Evolutionary conservation across 2,329 filamentous ascomycete species (phyloP).

Genomic region (Exophiala xenobiotica): DNA sequence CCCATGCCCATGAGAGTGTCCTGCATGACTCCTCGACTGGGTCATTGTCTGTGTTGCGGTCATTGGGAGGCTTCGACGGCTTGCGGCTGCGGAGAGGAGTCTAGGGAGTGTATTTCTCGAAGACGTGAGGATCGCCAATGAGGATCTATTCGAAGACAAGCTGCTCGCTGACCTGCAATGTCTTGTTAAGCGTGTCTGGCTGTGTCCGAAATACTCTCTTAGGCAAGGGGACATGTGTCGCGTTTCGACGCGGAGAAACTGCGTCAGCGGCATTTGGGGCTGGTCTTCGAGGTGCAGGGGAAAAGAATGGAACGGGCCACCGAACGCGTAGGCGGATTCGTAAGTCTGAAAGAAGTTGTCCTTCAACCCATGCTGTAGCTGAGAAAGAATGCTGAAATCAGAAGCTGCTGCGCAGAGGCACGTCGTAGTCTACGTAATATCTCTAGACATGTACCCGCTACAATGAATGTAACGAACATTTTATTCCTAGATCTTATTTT

Average conservation of each 20-base stretch:
- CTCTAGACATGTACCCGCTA: background rate
- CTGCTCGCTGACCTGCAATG: slow-evolving; percentile 13
- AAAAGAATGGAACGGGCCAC: slow-evolving; percentile 1
- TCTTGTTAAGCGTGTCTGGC: slow-evolving; percentile 2
- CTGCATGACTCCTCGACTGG: slow-evolving; percentile 41
- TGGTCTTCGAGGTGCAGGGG: slow-evolving; percentile 1
- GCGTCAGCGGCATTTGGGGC: slow-evolving; percentile 28
- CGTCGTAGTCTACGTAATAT: background rate
- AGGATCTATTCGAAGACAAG: slow-evolving; percentile 8
- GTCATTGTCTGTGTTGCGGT: slow-evolving; percentile 13
- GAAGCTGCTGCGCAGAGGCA: background rate
- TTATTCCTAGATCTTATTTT: background rate
- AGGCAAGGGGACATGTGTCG: slow-evolving; percentile 24
- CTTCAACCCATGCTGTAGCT: slow-evolving; percentile 17
- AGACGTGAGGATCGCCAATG: slow-evolving; percentile 1
- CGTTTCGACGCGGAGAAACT: slow-evolving; percentile 25
- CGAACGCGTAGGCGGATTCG: background rate
- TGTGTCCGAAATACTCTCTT: slow-evolving; percentile 9
- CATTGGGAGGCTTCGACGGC: slow-evolving; percentile 4
- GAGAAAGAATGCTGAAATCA: background rate
- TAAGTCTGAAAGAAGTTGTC: background rate
- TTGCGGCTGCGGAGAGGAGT: background rate
- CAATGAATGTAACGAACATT: no score
- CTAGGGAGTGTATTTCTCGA: slow-evolving; percentile 6
- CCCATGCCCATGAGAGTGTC: slow-evolving; percentile 62